Conservation (phyloP, 805 yeast genomes). For the Kuraishia cidri region DNA sequence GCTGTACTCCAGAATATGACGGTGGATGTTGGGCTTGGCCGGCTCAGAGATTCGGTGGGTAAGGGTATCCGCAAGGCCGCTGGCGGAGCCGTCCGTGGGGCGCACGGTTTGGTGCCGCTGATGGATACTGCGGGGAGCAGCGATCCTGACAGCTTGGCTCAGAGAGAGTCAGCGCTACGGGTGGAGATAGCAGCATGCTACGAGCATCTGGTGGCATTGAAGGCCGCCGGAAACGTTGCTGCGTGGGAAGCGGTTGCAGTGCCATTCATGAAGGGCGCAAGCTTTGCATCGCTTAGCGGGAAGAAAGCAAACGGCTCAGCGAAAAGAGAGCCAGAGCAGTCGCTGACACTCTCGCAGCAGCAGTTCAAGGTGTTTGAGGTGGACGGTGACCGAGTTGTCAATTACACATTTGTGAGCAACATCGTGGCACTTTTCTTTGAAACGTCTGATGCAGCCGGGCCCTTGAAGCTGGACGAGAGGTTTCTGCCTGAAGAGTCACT, state of each 20-base stretch:
- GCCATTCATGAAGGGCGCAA: conserved; percentile 17
- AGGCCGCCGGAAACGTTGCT: conserved; percentile 11
- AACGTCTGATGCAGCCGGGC: conserved; percentile 20
- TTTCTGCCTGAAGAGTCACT: conserved; percentile 50
- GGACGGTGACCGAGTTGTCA: conserved; percentile 60
- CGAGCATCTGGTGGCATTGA: conserved; percentile 13
- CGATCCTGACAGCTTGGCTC: background rate
- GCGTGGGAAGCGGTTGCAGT: conserved; percentile 20
- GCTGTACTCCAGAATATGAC: conserved; percentile 33
- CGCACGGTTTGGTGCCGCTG: background rate
- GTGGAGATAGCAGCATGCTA: conserved; percentile 14
- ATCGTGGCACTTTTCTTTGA: conserved; percentile 28
- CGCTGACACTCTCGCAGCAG: conserved; percentile 2
- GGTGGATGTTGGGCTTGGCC: conserved; percentile 58
- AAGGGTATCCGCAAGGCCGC: conserved; percentile 30
- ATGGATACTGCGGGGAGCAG: background rate
- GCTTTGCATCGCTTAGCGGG: conserved; percentile 15
- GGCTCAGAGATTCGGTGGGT: conserved; percentile 61
- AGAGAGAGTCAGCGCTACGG: background rate
- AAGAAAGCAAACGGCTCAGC: conserved; percentile 11
- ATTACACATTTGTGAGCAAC: conserved; percentile 40
- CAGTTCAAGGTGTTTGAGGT: conserved; percentile 42
- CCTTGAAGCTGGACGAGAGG: conserved; percentile 11
- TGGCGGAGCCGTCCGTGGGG: background rate
- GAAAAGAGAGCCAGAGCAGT: conserved; percentile 23